phyloP scores from a whole-genome alignment of 1,139 yeast genomes.

The Hyphopichia khmerensis region DNA sequence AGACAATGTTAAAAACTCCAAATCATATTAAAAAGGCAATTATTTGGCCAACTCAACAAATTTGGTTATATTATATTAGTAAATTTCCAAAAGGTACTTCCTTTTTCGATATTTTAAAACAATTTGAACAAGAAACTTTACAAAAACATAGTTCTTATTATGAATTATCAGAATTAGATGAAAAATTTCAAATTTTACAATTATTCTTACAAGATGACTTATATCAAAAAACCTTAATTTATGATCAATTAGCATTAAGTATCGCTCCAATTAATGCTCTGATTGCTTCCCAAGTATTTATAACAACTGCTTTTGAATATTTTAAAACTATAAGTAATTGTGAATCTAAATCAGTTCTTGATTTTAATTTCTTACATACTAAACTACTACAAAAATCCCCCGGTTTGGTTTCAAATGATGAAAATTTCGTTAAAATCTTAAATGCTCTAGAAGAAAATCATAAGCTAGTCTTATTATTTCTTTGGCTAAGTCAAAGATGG shows the following conservation, averaged over 20 bases:
- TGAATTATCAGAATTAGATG: constrained; percentile 44
- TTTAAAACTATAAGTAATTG: constrained; percentile 38
- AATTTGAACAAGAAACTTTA: constrained; percentile 41
- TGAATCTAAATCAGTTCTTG: constrained; percentile 41
- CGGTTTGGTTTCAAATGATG: constrained; percentile 16
- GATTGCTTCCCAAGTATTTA: constrained; percentile 23
- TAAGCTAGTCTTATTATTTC: constrained; percentile 61
- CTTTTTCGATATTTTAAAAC: constrained; percentile 42
- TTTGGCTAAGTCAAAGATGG: constrained; percentile 88
- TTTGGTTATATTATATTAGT: constrained; percentile 59
- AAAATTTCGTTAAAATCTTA: constrained; percentile 34
- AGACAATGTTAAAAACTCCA: constrained; percentile 47
- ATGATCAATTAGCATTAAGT: constrained; percentile 59
- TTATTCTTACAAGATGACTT: constrained; percentile 40
- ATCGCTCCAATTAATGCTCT: constrained; percentile 54
- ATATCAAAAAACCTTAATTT: constrained; percentile 26
- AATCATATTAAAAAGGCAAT: constrained; percentile 52
- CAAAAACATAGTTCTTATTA: constrained; percentile 22
- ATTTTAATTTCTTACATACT: constrained; percentile 39
- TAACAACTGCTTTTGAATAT: constrained; percentile 29
- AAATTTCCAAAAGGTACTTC: constrained; percentile 51
- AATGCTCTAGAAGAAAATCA: constrained; percentile 68
- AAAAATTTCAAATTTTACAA: constrained; percentile 41
- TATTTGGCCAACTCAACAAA: constrained; percentile 68
- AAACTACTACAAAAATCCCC: constrained; percentile 24